Base-by-base conservation (phyloP, 345 rosid genomes). In the Hibiscus trionum region DNA sequence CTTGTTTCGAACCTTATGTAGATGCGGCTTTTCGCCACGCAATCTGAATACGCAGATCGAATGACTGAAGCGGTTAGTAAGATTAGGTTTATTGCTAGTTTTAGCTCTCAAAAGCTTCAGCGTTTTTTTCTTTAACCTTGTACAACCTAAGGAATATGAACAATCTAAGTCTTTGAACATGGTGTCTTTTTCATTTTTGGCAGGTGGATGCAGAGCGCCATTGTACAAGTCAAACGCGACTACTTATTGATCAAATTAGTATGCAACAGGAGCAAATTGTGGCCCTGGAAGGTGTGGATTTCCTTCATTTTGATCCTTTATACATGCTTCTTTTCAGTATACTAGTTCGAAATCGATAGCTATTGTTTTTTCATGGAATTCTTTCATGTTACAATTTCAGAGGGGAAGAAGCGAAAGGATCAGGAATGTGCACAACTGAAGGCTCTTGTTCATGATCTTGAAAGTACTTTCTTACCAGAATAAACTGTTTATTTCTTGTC, bases 131-230 rank as follows among this genome's bases (percentile, higher is more conserved):
- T 16, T 11, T 19, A 37, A 19, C 49, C 6, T 0, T 31, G 8
- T 42, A 33, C 8, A 16, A 61, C 66, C 12, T 16, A 24, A 46
- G 21, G 5, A 46, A 9, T 46, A 46, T 24, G 70, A 66, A 37
- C 27, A 35, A 46, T 11, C 15, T 0, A 12, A 12, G 70, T 31
- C 42, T 42, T 31, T 31, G 65, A 61, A 31, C 39, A 14, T 61
- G 59, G 21, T 4, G 37, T 46, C 19, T 26, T 27, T 15, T 59
- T 60, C 56, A 1, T 61, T 16, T 64, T 29, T 60, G 19, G 70
- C 78, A 94, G 96, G 73, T 95, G 75, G 98, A 95, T 72, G 83
- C 97, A 0, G 97, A 95, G 81, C 87, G 78, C 76, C 90, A 82
- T 66, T 92, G 97, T 72, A 83, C 96, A 2, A 84, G 85, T 81